Evolutionary conservation across 495 filamentous ascomycete species (phyloP).

Genomic region (Podospora conica): DNA sequence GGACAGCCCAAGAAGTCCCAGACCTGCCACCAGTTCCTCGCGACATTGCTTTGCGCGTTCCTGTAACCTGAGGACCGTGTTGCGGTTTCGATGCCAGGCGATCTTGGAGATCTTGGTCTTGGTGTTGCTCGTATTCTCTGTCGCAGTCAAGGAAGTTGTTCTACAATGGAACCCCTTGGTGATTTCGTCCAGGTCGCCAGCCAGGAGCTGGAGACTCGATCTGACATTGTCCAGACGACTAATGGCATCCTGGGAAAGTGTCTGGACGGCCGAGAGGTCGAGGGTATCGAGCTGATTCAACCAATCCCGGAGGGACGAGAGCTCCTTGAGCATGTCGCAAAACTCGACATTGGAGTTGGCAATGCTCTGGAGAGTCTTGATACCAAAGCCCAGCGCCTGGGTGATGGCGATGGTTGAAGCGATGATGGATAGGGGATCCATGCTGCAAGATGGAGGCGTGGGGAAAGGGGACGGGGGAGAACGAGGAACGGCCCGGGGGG

Average conservation of each 20-base stretch:
- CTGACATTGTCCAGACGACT: not conserved
- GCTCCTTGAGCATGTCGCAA: slow-evolving; percentile 3
- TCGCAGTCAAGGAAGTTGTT: not conserved
- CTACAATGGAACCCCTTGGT: no score
- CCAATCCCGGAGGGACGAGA: not conserved
- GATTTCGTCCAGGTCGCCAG: not conserved
- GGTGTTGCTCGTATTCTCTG: not conserved
- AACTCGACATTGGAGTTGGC: slow-evolving; percentile 1
- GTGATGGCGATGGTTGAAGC: slow-evolving; percentile 1
- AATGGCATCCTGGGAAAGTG: not conserved
- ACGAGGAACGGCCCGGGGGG: not conserved
- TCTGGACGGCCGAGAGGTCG: not conserved
- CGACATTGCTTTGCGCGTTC: not conserved
- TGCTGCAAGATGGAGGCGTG: not conserved
- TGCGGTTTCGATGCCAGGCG: slow-evolving; percentile 1
- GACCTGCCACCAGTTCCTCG: not conserved
- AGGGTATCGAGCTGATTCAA: not conserved
- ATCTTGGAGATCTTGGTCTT: not conserved
- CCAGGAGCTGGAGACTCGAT: not conserved
- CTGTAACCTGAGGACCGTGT: not conserved
- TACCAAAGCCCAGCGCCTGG: not conserved
- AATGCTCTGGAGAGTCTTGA: not conserved
- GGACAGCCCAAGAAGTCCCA: not conserved
- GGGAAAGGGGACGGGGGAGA: not conserved
- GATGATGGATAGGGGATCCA: not conserved